phyloP scores from a whole-genome alignment of 2,329 filamentous ascomycete species.

The Talaromyces sp. region DNA sequence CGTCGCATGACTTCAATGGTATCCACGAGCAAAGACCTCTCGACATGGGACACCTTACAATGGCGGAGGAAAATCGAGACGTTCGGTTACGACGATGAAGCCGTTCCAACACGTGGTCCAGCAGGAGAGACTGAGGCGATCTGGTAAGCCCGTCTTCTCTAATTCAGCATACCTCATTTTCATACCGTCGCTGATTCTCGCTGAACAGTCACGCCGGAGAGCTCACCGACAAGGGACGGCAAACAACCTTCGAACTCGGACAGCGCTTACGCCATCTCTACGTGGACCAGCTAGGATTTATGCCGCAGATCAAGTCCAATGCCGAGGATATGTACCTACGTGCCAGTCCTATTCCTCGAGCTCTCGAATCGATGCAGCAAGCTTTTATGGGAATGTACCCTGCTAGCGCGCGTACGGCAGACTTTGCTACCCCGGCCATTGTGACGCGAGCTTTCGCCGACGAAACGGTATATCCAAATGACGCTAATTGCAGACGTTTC shows the following conservation, averaged over 20 bases:
- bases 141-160: constrained; percentile 58
- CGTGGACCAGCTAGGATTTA: constrained; percentile 70
- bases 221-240: constrained; percentile 71
- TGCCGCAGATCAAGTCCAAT: constrained; percentile 59
- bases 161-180: too few relatives aligned
- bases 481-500: constrained; percentile 70
- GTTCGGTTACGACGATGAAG: constrained; percentile 66
- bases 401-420: constrained; percentile 46
- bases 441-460: constrained; percentile 64
- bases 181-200: background rate
- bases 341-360: constrained; percentile 70
- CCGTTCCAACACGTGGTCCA: constrained; percentile 47
- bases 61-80: constrained; percentile 77
- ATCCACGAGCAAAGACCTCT: constrained; percentile 53
- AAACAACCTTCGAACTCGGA: constrained; percentile 69
- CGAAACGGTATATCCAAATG: constrained; percentile 80
- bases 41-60: constrained; percentile 58
- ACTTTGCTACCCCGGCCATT: constrained; percentile 64
- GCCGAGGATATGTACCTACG: constrained; percentile 68
- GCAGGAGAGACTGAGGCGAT: constrained; percentile 50
- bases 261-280: constrained; percentile 68
- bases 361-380: constrained; percentile 75
- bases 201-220: constrained; percentile 55
- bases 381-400: constrained; percentile 75
- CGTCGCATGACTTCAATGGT: constrained; percentile 66